phyloP scores from a whole-genome alignment of 192 early-diverging fungal species.

The Umbelopsis sp. region DNA sequence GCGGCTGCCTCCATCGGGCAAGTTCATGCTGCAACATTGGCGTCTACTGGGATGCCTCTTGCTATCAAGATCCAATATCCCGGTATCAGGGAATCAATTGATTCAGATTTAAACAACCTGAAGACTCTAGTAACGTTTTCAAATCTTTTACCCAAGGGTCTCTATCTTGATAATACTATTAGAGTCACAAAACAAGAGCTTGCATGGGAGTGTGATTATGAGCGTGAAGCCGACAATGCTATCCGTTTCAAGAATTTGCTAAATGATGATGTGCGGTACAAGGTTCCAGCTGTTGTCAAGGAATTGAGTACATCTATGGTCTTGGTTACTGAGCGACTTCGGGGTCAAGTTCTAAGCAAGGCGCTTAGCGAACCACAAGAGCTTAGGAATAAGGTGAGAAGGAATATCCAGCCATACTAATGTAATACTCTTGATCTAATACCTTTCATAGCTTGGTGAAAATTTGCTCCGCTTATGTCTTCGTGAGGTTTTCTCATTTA shows the following conservation, averaged over 20 bases:
- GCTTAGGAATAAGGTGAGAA: constrained; percentile 51
- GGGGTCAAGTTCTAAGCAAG: constrained; percentile 70
- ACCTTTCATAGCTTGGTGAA: constrained; percentile 68
- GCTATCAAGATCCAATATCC: constrained; percentile 98
- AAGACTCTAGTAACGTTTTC: constrained; percentile 78
- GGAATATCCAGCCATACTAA: neutral
- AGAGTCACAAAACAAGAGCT: constrained; percentile 87
- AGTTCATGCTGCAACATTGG: constrained; percentile 68
- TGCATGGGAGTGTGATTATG: constrained; percentile 92
- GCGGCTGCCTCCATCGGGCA: constrained; percentile 93
- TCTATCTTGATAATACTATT: constrained; percentile 97
- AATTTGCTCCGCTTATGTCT: constrained; percentile 81
- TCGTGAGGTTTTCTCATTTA: constrained; percentile 87
- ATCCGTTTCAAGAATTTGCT: constrained; percentile 67
- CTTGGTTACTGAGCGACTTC: constrained; percentile 77
- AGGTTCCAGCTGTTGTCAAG: constrained; percentile 73
- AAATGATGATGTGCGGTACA: constrained; percentile 56
- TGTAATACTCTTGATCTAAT: constrained; percentile 24
- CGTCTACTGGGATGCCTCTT: constrained; percentile 49
- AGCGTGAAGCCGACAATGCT: constrained; percentile 81
- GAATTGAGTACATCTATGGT: constrained; percentile 74
- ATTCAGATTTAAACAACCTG: constrained; percentile 85
- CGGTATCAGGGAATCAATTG: constrained; percentile 86
- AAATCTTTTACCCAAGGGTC: constrained; percentile 85
- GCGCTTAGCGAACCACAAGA: constrained; percentile 61